These are phyloP conservation scores for Candida sp. DNA, from an alignment of 1,139 yeast genomes.

Conservation along the genomic window DNA sequence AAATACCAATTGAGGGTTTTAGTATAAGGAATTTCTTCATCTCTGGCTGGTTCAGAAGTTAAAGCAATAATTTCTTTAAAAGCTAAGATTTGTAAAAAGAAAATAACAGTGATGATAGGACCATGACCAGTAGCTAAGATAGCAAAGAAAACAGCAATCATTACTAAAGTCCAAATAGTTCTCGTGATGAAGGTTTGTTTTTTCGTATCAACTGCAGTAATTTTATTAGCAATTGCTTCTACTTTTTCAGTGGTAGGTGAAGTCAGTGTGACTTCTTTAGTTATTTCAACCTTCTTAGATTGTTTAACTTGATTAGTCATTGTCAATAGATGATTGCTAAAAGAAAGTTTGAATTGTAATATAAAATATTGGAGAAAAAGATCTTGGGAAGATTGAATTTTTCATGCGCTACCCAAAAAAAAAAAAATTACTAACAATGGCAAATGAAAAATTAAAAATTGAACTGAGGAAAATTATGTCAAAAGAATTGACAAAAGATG, in stretches of 20 bases:
- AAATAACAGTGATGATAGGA: conserved; percentile 69
- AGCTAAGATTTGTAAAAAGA: conserved; percentile 73
- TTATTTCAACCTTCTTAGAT: neutral
- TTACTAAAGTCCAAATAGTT: conserved; percentile 92
- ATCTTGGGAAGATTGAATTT: too few relatives aligned
- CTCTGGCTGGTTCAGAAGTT: conserved; percentile 79
- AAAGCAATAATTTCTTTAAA: conserved; percentile 91
- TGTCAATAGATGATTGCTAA: neutral
- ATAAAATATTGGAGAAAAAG: neutral
- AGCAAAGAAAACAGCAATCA: conserved; percentile 74
- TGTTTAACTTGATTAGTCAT: too few relatives aligned
- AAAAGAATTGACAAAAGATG: too few relatives aligned
- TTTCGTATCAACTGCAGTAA: conserved; percentile 48
- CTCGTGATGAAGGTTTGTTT: conserved; percentile 83
- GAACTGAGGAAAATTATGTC: too few relatives aligned
- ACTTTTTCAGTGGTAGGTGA: conserved; percentile 1
- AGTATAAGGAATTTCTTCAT: conserved; percentile 79
- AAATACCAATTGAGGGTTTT: conserved; percentile 90
- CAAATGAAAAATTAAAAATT: too few relatives aligned
- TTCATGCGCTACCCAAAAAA: neutral
- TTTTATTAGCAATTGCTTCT: conserved; percentile 17
- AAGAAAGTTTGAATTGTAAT: too few relatives aligned
- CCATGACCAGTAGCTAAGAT: conserved; percentile 86
- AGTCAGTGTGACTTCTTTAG: neutral
- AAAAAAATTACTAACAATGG: neutral